Percentiles rank a stretch among this genome's conserved stretches.
Evolutionary conservation across 2,329 filamentous ascomycete genomes (phyloP).

Genomic region (Fusarium sp.): DNA sequence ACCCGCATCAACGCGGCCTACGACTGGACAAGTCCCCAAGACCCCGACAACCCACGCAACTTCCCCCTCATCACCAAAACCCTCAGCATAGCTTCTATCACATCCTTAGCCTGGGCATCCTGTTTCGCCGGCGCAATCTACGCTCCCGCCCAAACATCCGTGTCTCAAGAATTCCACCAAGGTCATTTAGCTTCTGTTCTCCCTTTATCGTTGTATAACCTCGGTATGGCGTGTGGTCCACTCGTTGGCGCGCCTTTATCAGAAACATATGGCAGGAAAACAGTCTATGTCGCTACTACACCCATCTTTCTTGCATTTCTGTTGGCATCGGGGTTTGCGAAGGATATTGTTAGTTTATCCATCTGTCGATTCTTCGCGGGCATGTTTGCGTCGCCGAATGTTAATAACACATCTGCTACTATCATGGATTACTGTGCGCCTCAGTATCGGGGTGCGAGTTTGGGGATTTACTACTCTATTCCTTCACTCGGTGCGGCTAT

Average conservation of each 20-base stretch:
- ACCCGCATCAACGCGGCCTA: conserved; percentile 30
- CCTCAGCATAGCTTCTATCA: conserved; percentile 18
- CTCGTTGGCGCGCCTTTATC: conserved; percentile 24
- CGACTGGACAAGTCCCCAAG: conserved; percentile 21
- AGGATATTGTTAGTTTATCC: not conserved
- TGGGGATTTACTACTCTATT: conserved; percentile 30
- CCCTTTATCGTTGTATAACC: conserved; percentile 23
- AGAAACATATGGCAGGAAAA: conserved; percentile 24
- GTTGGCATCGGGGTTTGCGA: not conserved
- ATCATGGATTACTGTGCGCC: conserved; percentile 23
- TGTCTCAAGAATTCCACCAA: conserved; percentile 1
- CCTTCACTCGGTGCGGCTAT: conserved; percentile 23
- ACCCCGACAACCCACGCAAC: conserved; percentile 30
- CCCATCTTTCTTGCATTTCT: conserved; percentile 25
- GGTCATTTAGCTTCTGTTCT: not conserved
- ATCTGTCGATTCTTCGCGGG: conserved; percentile 29
- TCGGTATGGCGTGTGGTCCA: conserved; percentile 31
- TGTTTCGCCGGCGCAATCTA: conserved; percentile 24
- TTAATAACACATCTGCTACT: conserved; percentile 30
- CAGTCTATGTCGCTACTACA: conserved; percentile 23
- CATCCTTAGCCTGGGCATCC: conserved; percentile 6
- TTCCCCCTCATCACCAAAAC: not conserved
- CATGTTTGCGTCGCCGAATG: conserved; percentile 30
- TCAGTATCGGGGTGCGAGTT: not conserved
- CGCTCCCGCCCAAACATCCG: conserved; percentile 13